Base-by-base conservation (phyloP, 331 rosid genomes). In the Ulmus americana region DNA sequence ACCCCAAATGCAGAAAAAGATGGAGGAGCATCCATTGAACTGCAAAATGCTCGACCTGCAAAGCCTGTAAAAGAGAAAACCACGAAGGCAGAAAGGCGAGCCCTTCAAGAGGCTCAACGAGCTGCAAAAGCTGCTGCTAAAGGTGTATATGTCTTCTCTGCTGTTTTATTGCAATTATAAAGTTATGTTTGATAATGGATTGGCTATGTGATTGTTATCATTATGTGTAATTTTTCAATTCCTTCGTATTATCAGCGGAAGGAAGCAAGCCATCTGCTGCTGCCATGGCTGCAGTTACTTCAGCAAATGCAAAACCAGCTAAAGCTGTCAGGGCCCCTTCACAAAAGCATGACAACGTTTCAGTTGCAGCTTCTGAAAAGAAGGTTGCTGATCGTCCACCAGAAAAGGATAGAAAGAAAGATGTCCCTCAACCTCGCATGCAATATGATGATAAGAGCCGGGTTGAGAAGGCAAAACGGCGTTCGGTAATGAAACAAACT, bases 351-450 rank as follows among this genome's bases (percentile, higher is more conserved):
- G 95, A 87, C 41, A 77, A 13, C 69, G 66, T 75, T 76, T 67
- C 88, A 38, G 85, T 77, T 75, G 91, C 77, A 52, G 79, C 81
- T 56, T 55, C 88, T 46, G 97, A 94, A 64, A 89, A 89, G 79
- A 94, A 84, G 77, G 95, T 83, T 5, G 78, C 78, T 59, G 98
- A 94, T 56, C 81, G 82, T 46, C 70, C 16, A 11, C 53, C 55
- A 18, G 98, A 94, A 54, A 94, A 94, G 65, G 98, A 92, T 20
- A 94, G 97, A 73, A 94, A 94, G 88, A 94, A 87, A 77, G 98
- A 94, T 77, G 95, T 70, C 39, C 98, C 97, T 73, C 95, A 82
- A 55, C 97, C 98, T 6, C 95, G 98, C 48, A 77, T 94, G 98
- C 98, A 94, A 66, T 94, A 87, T 76, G 98, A 94, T 77, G 98